Evolutionary conservation across 2,329 filamentous ascomycete genomes (phyloP).

Genomic region (Fusarium sp.): DNA sequence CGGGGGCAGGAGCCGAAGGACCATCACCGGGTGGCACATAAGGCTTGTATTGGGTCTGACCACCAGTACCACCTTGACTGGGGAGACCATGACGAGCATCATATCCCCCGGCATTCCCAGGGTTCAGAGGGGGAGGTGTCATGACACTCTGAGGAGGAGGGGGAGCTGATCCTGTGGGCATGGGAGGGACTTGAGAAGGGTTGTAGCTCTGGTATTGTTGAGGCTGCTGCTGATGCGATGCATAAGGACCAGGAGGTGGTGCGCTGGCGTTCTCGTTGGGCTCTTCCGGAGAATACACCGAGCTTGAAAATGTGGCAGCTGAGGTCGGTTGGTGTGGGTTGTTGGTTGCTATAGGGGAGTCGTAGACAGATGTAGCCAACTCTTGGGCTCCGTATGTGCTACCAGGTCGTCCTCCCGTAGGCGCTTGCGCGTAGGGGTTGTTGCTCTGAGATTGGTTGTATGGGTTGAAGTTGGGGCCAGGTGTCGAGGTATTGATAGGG

Average conservation of each 20-base stretch:
- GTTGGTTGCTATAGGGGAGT: conserved; percentile 72
- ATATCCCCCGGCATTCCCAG: conserved; percentile 55
- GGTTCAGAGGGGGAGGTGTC: conserved; percentile 57
- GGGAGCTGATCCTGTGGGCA: conserved; percentile 49
- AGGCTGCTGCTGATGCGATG: conserved; percentile 46
- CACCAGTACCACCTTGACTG: conserved; percentile 51
- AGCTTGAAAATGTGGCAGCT: conserved; percentile 56
- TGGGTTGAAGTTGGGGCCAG: conserved; percentile 54
- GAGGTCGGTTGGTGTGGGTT: conserved; percentile 51
- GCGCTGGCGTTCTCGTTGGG: conserved; percentile 42
- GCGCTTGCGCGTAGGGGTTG: conserved; percentile 56
- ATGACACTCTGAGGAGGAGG: conserved; percentile 45
- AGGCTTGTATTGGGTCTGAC: conserved; percentile 66
- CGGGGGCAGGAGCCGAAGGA: conserved; percentile 61
- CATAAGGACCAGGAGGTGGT: conserved; percentile 43
- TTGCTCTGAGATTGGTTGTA: conserved; percentile 53
- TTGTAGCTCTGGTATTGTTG: conserved; percentile 56
- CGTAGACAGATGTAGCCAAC: conserved; percentile 79
- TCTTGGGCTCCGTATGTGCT: conserved; percentile 80
- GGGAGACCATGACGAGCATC: conserved; percentile 62
- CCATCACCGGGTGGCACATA: conserved; percentile 63
- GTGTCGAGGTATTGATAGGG: conserved; percentile 62
- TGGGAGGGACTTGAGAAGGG: conserved; percentile 52
- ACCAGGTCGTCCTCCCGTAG: conserved; percentile 63
- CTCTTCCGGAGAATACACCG: conserved; percentile 61